phyloP scores from a whole-genome alignment of 139 green algal species.

The Chlorella sp. region DNA sequence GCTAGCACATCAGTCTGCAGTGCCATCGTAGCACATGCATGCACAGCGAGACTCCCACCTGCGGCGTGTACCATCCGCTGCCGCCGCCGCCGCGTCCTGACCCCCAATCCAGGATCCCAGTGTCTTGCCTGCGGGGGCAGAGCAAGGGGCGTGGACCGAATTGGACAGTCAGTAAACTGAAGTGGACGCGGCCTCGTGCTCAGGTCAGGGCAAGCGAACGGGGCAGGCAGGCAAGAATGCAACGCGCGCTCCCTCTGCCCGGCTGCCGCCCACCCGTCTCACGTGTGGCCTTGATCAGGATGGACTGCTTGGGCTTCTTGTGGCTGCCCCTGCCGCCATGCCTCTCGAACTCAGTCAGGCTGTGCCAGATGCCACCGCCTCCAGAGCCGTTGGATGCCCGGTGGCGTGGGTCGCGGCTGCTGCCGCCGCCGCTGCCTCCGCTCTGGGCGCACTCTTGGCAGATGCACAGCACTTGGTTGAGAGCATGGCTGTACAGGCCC shows the following conservation, averaged over 20 bases:
- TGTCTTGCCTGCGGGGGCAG: background rate
- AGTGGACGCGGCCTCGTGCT: background rate
- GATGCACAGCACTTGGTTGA: background rate
- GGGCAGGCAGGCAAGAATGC: too few species aligned
- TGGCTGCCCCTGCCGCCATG: background rate
- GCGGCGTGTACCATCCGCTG: background rate
- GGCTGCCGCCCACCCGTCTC: background rate
- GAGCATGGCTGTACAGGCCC: background rate
- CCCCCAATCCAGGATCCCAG: background rate
- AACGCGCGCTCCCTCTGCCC: background rate
- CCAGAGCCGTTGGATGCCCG: background rate
- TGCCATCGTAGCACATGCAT: background rate
- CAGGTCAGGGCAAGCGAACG: background rate
- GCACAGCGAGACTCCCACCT: background rate
- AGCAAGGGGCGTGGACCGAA: too few species aligned
- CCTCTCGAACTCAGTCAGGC: background rate
- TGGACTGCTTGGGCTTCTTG: background rate
- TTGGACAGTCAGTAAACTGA: background rate
- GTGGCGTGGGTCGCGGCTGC: background rate
- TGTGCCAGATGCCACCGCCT: background rate
- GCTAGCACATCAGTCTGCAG: background rate
- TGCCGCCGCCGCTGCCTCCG: background rate
- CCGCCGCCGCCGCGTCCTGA: background rate
- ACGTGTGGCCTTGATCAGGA: background rate
- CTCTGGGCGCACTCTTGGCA: background rate